These are phyloP conservation scores for Annulohypoxylon truncatum DNA, from an alignment of 2,329 filamentous ascomycete genomes.

Conservation along the genomic window DNA sequence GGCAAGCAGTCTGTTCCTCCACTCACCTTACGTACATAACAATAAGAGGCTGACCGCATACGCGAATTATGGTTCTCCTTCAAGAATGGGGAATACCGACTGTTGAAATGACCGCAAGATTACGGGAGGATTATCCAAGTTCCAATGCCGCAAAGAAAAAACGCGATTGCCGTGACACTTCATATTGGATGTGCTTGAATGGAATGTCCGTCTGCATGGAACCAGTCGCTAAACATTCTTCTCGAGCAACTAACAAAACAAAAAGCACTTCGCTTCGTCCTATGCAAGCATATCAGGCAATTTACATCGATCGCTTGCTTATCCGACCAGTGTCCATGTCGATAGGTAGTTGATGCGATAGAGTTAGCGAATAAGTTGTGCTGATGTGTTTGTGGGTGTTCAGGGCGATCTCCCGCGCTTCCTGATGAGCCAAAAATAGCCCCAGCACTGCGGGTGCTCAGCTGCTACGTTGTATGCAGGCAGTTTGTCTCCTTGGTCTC, in stretches of 20 bases:
- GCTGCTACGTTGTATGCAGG: constrained; percentile 41
- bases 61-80: not conserved
- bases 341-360: constrained; percentile 25
- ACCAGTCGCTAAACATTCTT: constrained; percentile 35
- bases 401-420: constrained; percentile 35
- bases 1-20: constrained; percentile 9
- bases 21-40: constrained; percentile 27
- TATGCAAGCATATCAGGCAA: constrained; percentile 21
- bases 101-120: constrained; percentile 33
- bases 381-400: constrained; percentile 18
- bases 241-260: constrained; percentile 16
- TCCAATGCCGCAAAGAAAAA: constrained; percentile 36
- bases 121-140: constrained; percentile 34
- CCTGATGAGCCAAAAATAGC: constrained; percentile 41
- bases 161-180: constrained; percentile 30
- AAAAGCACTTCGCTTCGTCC: constrained; percentile 7
- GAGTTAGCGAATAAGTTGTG: constrained; percentile 13
- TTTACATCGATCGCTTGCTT: constrained; percentile 20
- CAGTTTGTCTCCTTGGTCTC: constrained; percentile 19
- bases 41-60: constrained; percentile 36
- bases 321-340: constrained; percentile 1
- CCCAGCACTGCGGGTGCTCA: constrained; percentile 26
- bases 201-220: constrained; percentile 38
- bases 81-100: constrained; percentile 16
- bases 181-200: constrained; percentile 17